These are phyloP conservation scores for Myxozyma sirexii DNA, from an alignment of 805 yeast genomes.

Conservation along the genomic window DNA sequence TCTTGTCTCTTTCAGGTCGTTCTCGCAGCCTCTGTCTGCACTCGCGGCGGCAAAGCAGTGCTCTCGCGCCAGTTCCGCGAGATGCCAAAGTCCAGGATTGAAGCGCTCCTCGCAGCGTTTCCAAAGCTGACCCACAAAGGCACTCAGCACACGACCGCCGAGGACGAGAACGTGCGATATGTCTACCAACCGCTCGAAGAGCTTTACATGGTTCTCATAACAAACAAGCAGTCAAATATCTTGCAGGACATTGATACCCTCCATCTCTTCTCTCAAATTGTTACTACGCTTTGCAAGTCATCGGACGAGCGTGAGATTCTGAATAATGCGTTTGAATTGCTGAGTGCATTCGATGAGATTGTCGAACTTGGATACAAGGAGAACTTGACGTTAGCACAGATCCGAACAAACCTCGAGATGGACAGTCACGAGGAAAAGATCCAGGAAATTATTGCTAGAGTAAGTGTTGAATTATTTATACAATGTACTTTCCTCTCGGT, in stretches of 20 bases:
- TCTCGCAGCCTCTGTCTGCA: conserved; percentile 90
- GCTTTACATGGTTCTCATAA: conserved; percentile 83
- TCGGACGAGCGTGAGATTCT: conserved; percentile 83
- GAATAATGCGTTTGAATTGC: conserved; percentile 81
- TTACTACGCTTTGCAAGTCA: conserved; percentile 68
- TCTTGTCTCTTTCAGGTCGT: conserved; percentile 33
- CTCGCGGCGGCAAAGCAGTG: conserved; percentile 87
- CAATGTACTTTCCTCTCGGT: too few relatives aligned
- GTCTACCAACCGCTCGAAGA: conserved; percentile 96
- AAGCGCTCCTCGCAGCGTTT: conserved; percentile 81
- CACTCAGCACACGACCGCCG: conserved; percentile 90
- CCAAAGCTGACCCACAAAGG: conserved; percentile 73
- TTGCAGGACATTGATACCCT: conserved; percentile 93
- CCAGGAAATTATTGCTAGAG: conserved; percentile 82
- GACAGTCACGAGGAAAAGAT: conserved; percentile 98
- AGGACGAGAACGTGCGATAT: conserved; percentile 87
- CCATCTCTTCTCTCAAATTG: conserved; percentile 79
- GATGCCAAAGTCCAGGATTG: conserved; percentile 78
- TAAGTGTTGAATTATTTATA: background rate
- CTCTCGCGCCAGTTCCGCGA: conserved; percentile 91
- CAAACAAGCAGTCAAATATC: conserved; percentile 88
- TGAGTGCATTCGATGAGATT: conserved; percentile 93
- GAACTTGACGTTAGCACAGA: conserved; percentile 76
- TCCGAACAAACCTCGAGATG: conserved; percentile 90
- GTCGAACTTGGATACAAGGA: conserved; percentile 88